Evolutionary conservation across 495 filamentous ascomycete species (phyloP), one percentile per base, ranked within the genome.

Genomic region (Achaetomiella virescens): DNA sequence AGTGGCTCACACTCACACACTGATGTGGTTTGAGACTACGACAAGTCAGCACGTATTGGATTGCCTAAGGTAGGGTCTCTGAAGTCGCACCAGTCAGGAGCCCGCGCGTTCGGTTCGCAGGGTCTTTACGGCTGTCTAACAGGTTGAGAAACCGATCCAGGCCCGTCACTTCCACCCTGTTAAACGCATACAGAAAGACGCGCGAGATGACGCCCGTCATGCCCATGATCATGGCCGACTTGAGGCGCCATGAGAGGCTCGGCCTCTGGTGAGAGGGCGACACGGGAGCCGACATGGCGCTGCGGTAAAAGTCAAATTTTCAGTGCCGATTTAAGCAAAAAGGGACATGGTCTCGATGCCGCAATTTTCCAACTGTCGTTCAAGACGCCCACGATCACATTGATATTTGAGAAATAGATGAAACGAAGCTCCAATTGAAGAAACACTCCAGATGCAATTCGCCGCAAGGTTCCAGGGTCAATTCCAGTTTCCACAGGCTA

Each of bases 1-100:
- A n/a, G 18, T 70, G 17, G 37, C 21, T 10, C 10, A 3, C 25
- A 93, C 90, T 74, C 88, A 97, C 93, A 98, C 86, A 73, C 89
- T 91, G 58, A 89, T 81, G 71, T 98, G 93, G 70, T 98, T 98
- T 29, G 89, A 96, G 9, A 97, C 93, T 95, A 62, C 21, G 63
- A 41, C 31, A 50, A 14, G 63, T 63, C 17, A 65, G 63, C 59
- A 25, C 55, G 11, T 40, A 27, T 20, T 49, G 15, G 2, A 47
- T 33, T 35, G 21, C n/a, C 24, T 12, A 5, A 31, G 29, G n/a
- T 14, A 27, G 36, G 5, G 49, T 12, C 20, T 14, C 17, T 17
- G 31, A 9, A 15, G 10, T 12, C 62, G 54, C 77, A 95, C 91
- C 89, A 63, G 92, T 97, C 56, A 97, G 77, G 57, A 97, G 76